Base-by-base conservation (phyloP, 176 grass and related monocot species). In the Zea luxurians region DNA sequence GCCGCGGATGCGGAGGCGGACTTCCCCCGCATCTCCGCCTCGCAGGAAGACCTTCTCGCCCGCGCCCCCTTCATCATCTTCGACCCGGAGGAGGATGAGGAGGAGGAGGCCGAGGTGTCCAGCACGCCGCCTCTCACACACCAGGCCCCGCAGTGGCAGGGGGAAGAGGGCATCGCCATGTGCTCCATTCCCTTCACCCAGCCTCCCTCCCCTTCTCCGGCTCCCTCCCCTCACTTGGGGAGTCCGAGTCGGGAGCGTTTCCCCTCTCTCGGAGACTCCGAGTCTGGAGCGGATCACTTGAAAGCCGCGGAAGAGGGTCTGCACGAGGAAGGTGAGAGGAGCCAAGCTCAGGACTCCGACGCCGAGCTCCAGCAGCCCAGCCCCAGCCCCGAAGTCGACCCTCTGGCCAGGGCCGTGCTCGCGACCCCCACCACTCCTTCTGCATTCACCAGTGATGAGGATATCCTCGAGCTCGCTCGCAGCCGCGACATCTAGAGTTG, bases 31-130 rank as follows among this genome's bases (percentile, higher is more conserved):
- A 80, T 81, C 46, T 65, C 85, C 21, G 16, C 85, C 47, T 77
- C 73, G 21, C 85, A 87, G 57, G 73, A 71, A 57, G 85, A 70
- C 3, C 6, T 82, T 12, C 78, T 87, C 38, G 73, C 58, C 17
- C n/a, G 4, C 11, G 38, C 73, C 57, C 1, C 48, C 27, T 82
- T 82, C 48, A 21, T 82, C 47, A 48, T 48, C 13, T 58, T 73
- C 37, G 11, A 0, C 15, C 27, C 27, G 37, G 64, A 0, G 35
- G 48, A 7, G 0, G 45, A n/a, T n/a, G n/a, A 45, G 0, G 77
- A 42, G 38, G 73, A 63, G 64, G 85, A 77, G 48, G 9, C 42
- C 4, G 85, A 77, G 73, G 66, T 82, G 57, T 87, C 72, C 73
- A 38, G 47, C 66, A 82, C 66, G 40, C 79, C 79, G 21, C 12